Evolutionary conservation across 345 rosid species (phyloP).

Genomic region (Salix caprea): DNA sequence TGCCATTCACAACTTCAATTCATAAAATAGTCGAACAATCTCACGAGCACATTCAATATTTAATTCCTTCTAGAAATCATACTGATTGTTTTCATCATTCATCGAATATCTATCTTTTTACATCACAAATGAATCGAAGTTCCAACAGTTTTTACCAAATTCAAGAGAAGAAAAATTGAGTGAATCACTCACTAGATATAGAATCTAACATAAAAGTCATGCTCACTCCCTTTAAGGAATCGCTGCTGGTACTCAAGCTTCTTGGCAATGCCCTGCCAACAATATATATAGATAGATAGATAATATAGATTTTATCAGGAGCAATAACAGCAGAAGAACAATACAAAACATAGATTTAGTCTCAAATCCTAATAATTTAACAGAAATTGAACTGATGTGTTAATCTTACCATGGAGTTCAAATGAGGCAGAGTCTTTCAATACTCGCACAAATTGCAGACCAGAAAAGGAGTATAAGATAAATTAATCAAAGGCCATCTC

Average conservation of each 20-base stretch:
- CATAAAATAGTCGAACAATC: not conserved
- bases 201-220: not conserved
- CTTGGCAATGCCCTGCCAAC: not conserved
- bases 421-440: not conserved
- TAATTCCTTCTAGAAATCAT: not conserved
- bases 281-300: no score
- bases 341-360: not conserved
- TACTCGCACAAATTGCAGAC: not conserved
- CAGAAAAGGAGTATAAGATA: not conserved
- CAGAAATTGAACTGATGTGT: not conserved
- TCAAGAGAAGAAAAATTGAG: not conserved
- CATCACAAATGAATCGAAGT: not conserved
- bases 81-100: not conserved
- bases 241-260: not conserved
- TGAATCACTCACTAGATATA: not conserved
- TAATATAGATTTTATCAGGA: not conserved
- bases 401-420: not conserved
- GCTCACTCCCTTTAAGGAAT: not conserved
- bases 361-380: no score
- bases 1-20: not conserved
- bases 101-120: not conserved
- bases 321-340: not conserved
- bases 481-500: slow-evolving; percentile 2
- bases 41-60: not conserved
- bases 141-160: not conserved